Percentiles rank a stretch among this genome's conserved stretches.
These are phyloP conservation scores for Paraphoma sp. DNA, from an alignment of 2,329 filamentous ascomycete species.

Conservation along the genomic window DNA sequence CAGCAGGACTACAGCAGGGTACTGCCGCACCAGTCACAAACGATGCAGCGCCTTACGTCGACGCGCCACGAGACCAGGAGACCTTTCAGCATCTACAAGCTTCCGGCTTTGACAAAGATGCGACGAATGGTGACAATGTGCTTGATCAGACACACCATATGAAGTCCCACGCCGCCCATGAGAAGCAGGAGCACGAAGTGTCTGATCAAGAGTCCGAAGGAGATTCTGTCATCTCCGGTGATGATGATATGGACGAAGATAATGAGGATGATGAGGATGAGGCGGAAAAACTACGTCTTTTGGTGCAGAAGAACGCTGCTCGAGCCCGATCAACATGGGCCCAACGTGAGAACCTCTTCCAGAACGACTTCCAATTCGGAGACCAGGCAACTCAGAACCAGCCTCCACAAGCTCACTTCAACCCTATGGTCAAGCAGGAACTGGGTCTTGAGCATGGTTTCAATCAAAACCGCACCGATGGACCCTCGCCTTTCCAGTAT, in stretches of 20 bases:
- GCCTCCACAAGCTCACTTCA: background rate
- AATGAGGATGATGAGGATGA: background rate
- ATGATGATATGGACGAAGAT: background rate
- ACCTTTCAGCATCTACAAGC: too few relatives aligned
- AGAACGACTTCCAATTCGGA: background rate
- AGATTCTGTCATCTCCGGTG: background rate
- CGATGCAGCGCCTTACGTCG: too few relatives aligned
- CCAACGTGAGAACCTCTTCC: background rate
- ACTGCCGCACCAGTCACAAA: too few relatives aligned
- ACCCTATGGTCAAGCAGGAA: background rate
- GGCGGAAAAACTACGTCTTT: background rate
- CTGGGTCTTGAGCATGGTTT: background rate
- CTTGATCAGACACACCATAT: background rate
- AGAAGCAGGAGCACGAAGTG: background rate
- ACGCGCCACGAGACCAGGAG: too few relatives aligned
- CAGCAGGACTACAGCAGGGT: too few relatives aligned
- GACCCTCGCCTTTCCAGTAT: background rate
- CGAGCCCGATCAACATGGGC: background rate
- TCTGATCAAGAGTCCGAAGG: background rate
- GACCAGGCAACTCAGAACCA: background rate
- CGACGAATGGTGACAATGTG: background rate
- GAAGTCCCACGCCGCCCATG: background rate
- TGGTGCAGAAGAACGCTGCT: background rate
- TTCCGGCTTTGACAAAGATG: too few relatives aligned
- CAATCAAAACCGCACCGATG: background rate